Base-by-base conservation (phyloP, 805 yeast species). In the Saturnispora sanitii region DNA sequence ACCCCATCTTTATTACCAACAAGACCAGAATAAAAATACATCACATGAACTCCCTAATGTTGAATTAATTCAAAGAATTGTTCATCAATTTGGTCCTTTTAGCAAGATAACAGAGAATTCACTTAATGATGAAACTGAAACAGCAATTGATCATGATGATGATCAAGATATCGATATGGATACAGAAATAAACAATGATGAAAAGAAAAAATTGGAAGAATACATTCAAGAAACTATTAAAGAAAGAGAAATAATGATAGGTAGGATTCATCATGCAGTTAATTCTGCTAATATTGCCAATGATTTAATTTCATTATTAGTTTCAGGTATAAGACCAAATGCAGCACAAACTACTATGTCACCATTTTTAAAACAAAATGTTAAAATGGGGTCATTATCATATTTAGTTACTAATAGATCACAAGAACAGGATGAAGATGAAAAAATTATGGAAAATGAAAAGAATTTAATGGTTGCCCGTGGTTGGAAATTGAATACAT, bases 331-430 rank as follows among this genome's bases (percentile, higher is more conserved):
- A 9, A 71, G 92, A 46, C 96, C 96, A 1, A 84, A 85, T 16
- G 82, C 90, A 2, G 95, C 94, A 2, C 72, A 82, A 26, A 69
- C 87, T 2, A 85, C 96, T 2, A 84, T 90, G 77, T 86, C 95
- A 1, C 86, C 94, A 1, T 87, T 76, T 56, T 63, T 87, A 46
- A 74, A 77, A 49, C 80, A 82, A 50, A 75, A 73, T 41, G 82
- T 80, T 0, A 84, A 92, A 2, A 63, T 81, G 9, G 94, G 90
- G 0, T 79, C 95, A 0, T 64, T 88, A 42, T 76, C 74, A 39
- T 64, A 74, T 16, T 50, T 57, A 2, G 39, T 35, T 1, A 48
- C 50, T 11, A 51, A 47, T 2, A 55, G 50, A 16, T 45, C 47
- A 4, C 41, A 43, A 11, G 42, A 40, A 18, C 21, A 31, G 6